Base-by-base conservation (phyloP, 306 rosid genomes). In the Cucurbita argyrosperma region DNA sequence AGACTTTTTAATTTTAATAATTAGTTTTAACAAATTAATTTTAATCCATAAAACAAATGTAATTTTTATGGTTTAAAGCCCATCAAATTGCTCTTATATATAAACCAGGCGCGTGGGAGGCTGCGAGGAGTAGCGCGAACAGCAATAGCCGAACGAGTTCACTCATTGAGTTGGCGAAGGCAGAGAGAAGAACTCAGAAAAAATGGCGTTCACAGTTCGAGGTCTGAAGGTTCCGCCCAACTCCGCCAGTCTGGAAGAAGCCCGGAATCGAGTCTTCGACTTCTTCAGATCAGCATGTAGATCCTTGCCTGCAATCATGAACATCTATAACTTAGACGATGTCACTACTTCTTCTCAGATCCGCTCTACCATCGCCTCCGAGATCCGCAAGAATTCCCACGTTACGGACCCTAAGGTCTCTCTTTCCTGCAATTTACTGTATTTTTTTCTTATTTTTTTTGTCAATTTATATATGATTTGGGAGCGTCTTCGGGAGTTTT, bases 281-380 rank as follows among this genome's bases (percentile, higher is more conserved):
- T 94, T 91, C 92, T 94, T 94, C 87, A 83, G 79, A 72, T 21
- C 76, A 4, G 96, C 97, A 10, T 94, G 91, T 79, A 78, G 97
- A 85, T 90, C 96, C 18, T 72, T 94, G 14, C 97, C 97, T 18
- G 0, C 89, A 43, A 62, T 94, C 80, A 94, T 94, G 87, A 91
- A 89, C 35, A 84, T 88, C 72, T 94, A 94, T 83, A 94, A 91
- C 74, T 89, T 94, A 0, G 23, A 89, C 77, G 99, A 94, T 54
- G 87, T 87, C 75, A 80, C 74, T 19, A 37, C 81, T 3, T 47
- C 83, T 55, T 88, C 99, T 40, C 81, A 88, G 59, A 96, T 94
- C 60, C 99, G 99, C 68, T 86, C 97, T 76, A 42, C 89, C 74
- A 47, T 91, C 79, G 86, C 99, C 80, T 42, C 96, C 4, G 76